phyloP scores from a whole-genome alignment of 257 asterid genomes.

The Solanum sparsipilum region DNA sequence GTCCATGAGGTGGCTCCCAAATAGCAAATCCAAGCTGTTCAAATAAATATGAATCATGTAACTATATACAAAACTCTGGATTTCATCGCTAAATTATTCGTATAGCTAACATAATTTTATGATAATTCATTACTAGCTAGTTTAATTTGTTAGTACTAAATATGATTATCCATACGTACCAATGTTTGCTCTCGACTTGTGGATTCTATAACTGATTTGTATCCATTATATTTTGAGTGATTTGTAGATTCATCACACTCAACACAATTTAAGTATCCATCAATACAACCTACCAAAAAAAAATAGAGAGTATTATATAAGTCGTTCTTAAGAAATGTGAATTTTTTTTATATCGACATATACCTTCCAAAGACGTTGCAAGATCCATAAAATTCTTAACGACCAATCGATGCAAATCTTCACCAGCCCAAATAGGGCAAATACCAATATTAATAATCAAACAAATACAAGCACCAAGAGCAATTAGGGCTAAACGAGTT shows the following conservation, averaged over 20 bases:
- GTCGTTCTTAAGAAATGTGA: neutral
- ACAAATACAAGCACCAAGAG: constrained; percentile 30
- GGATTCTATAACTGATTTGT: constrained; percentile 38
- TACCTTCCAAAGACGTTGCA: constrained; percentile 35
- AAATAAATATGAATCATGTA: neutral
- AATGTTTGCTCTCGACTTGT: constrained; percentile 26
- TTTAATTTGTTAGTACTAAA: neutral
- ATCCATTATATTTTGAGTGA: constrained; percentile 27
- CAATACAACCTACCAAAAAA: constrained; percentile 18
- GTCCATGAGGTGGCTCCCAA: constrained; percentile 57
- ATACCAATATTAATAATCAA: constrained; percentile 24
- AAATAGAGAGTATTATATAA: neutral
- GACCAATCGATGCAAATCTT: constrained; percentile 30
- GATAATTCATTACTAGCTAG: neutral
- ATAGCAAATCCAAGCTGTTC: constrained; percentile 36
- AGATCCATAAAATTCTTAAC: constrained; percentile 34
- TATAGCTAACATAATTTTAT: neutral
- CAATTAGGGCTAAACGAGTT: constrained; percentile 30
- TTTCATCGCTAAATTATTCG: neutral
- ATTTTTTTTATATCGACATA: neutral
- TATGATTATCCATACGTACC: constrained; percentile 4
- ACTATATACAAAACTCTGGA: no score
- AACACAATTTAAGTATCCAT: constrained; percentile 23
- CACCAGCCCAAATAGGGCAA: constrained; percentile 46
- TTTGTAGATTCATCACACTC: constrained; percentile 25